Conservation (phyloP, 768 basidiomycete genomes). For the Cyclocybe cylindracea region DNA sequence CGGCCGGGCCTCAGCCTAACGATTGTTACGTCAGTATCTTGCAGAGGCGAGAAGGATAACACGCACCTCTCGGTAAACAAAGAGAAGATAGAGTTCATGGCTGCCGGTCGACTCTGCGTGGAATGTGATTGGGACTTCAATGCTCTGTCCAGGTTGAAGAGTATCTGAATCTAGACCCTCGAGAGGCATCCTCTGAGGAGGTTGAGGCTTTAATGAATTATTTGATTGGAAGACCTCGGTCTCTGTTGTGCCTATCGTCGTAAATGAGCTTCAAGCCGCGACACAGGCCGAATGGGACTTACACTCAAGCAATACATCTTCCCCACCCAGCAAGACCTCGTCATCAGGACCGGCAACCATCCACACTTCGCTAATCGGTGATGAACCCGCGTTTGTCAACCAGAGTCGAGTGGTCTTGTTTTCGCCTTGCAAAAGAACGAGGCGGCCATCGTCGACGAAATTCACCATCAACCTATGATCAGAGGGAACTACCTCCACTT, state of each 20-base stretch:
- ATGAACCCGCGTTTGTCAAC: slow-evolving; percentile 68
- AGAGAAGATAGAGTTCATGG: slow-evolving; percentile 58
- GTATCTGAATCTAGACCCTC: slow-evolving; percentile 19
- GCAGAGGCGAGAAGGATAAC: neutral
- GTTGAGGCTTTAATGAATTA: slow-evolving; percentile 53
- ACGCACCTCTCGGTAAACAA: slow-evolving; percentile 36
- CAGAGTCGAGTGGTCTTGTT: slow-evolving; percentile 51
- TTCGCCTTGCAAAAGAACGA: slow-evolving; percentile 71
- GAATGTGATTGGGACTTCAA: slow-evolving; percentile 53
- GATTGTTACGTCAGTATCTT: slow-evolving; percentile 1
- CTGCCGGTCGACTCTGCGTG: slow-evolving; percentile 51
- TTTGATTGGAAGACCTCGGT: slow-evolving; percentile 43
- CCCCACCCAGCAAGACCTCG: slow-evolving; percentile 55
- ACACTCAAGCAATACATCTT: slow-evolving; percentile 16
- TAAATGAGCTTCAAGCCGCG: neutral
- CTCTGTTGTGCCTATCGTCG: slow-evolving; percentile 10
- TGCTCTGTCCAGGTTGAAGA: slow-evolving; percentile 49
- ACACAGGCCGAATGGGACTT: neutral
- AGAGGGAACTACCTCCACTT: slow-evolving; percentile 62
- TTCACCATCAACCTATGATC: slow-evolving; percentile 62
- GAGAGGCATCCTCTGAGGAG: slow-evolving; percentile 50
- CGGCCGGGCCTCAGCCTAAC: slow-evolving; percentile 44
- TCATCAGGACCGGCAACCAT: slow-evolving; percentile 60
- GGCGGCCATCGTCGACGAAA: slow-evolving; percentile 53
- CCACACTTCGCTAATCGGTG: slow-evolving; percentile 70